Conservation (phyloP, 202 grass and related monocot species). For the Zoysia matrella region DNA sequence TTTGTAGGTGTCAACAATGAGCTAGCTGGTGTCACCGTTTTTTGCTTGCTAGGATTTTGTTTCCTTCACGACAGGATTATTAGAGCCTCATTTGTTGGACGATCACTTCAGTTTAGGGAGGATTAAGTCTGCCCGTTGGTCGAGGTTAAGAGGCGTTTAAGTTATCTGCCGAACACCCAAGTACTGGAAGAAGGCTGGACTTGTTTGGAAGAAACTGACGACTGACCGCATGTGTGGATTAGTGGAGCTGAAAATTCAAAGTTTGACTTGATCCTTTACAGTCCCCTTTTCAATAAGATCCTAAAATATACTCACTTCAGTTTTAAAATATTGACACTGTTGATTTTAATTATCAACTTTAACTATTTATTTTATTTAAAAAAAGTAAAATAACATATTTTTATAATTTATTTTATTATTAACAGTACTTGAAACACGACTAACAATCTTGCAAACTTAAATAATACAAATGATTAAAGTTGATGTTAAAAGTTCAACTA, state of each 20-base stretch:
- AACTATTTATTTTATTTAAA: too few relatives aligned
- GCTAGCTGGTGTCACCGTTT: background rate
- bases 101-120: background rate
- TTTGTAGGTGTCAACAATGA: too few relatives aligned
- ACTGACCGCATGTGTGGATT: background rate
- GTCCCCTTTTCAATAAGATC: background rate
- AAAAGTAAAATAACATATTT: too few relatives aligned
- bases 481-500: too few relatives aligned
- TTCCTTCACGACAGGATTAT: background rate
- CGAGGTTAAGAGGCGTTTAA: conserved; percentile 9
- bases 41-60: background rate
- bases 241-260: too few relatives aligned
- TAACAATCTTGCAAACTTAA: too few relatives aligned
- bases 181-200: background rate
- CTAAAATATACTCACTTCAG: background rate
- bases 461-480: too few relatives aligned
- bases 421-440: too few relatives aligned
- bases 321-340: too few relatives aligned
- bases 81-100: conserved; percentile 28
- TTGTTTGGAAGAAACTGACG: background rate
- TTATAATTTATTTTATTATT: too few relatives aligned
- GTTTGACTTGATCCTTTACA: background rate
- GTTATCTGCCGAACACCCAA: background rate
- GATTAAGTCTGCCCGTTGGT: background rate
- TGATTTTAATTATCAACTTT: too few relatives aligned